Base-by-base conservation (phyloP, 1,284 basidiomycete species). In the Sanghuangporus baumii region DNA sequence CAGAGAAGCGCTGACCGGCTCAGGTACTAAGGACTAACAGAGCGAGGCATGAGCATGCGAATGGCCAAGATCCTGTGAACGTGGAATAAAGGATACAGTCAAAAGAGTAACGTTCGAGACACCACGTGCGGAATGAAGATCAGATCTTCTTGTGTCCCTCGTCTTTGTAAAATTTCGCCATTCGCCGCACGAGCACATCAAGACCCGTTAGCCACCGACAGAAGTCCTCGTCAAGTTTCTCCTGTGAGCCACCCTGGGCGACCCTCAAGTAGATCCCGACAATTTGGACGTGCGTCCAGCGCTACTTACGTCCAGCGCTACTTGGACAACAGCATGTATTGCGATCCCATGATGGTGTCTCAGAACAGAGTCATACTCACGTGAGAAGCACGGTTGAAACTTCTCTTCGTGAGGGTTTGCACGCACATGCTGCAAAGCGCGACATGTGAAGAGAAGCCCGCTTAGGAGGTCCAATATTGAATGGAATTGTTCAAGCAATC, bases 221-320 rank as follows among this genome's bases (percentile, higher is more conserved):
- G 38, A 98, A 80, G 73, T 94, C 91, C 8, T 69, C 73, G 57
- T 90, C 81, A 70, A 98, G 88, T 69, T 86, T 87, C 59, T 89
- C 88, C 23, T 83, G 76, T 18, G 87, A 81, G 20, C 88, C 93
- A 37, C 96, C 89, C 76, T 98, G 93, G 23, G 86, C 82, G 55
- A 99, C 83, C 67, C 92, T 89, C 54, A 79, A 77, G 75, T 94
- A 99, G 98, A 66, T 92, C 91, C 38, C 81, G 79, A 54, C 96
- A 89, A 71, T 88, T 86, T 1, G 96, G 96, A 66, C 92, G 96
- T 0, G 96, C 93, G 69, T 91, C 91, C 76, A 99, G 94, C 7
- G 96, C 96, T 62, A 98, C 83, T 93, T 96, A n/a, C 93, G 69
- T 91, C 91, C 76, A 99, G 94, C 7, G 96, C 96, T 62, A 98